Percentiles rank a stretch among this genome's conserved stretches.
These are phyloP conservation scores for Fusarium longipes DNA, from an alignment of 2,329 filamentous ascomycete species.

Conservation along the genomic window DNA sequence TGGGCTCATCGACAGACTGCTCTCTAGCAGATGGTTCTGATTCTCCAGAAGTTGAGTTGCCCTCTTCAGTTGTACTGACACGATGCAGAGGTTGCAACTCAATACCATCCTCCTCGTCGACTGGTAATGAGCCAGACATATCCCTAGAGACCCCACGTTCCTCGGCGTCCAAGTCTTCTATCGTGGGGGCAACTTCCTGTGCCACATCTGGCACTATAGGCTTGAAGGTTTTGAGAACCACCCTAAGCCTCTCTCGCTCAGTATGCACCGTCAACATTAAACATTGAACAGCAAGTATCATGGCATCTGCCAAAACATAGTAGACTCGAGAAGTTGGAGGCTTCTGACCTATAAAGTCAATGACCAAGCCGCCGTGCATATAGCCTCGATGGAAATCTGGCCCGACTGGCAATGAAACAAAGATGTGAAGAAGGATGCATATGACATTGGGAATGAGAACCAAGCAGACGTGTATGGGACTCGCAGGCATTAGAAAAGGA, in stretches of 20 bases:
- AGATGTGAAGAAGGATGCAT: conserved; percentile 70
- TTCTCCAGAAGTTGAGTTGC: conserved; percentile 44
- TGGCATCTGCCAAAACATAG: conserved; percentile 66
- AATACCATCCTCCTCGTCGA: conserved; percentile 56
- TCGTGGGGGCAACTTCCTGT: conserved; percentile 46
- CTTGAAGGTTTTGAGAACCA: conserved; percentile 57
- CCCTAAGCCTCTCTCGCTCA: conserved; percentile 67
- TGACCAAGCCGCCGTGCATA: conserved; percentile 73
- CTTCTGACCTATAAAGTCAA: conserved; percentile 76
- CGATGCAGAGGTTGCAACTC: conserved; percentile 57
- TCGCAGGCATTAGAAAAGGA: conserved; percentile 66
- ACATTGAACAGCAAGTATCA: conserved; percentile 69
- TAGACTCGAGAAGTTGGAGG: conserved; percentile 68
- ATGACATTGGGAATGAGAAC: conserved; percentile 69
- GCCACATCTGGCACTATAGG: conserved; percentile 48
- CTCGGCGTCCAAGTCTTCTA: conserved; percentile 67
- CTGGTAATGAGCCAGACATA: conserved; percentile 49
- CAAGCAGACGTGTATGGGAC: conserved; percentile 66
- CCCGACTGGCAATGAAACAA: conserved; percentile 66
- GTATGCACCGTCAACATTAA: conserved; percentile 72
- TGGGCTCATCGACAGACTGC: conserved; percentile 45
- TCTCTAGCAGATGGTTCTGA: conserved; percentile 45
- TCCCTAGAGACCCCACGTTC: conserved; percentile 63
- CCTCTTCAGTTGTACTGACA: conserved; percentile 42
- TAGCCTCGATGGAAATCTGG: conserved; percentile 72